A percentile compares a stretch with the other conserved stretches of the same genome.
Evolutionary conservation across 1,284 basidiomycete genomes (phyloP).

Genomic region (Trichosporon ovoides): DNA sequence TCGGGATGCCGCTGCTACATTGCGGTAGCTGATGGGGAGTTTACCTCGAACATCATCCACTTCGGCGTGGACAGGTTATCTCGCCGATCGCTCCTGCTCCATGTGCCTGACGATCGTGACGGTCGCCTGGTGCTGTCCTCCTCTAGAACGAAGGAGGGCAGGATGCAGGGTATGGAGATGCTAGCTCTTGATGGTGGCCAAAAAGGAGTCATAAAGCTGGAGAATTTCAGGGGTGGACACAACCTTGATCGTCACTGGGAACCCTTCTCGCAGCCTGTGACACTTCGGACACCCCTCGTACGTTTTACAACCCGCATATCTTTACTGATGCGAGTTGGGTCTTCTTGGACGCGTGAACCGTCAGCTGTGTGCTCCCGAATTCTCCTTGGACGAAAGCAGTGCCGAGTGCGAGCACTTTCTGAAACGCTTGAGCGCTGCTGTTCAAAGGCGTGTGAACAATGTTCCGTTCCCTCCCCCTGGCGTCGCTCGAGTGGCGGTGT

Average conservation of each 20-base stretch:
- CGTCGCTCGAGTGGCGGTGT: slow-evolving; percentile 65
- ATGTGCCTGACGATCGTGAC: slow-evolving; percentile 9
- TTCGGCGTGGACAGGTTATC: slow-evolving; percentile 88
- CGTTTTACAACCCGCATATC: no score
- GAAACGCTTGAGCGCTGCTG: slow-evolving; percentile 41
- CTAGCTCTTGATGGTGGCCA: slow-evolving; percentile 35
- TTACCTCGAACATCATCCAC: slow-evolving; percentile 53
- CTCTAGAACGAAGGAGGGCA: slow-evolving; percentile 19
- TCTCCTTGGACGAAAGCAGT: neutral
- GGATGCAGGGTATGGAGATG: slow-evolving; percentile 24
- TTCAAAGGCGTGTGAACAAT: slow-evolving; percentile 49
- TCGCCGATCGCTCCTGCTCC: slow-evolving; percentile 74
- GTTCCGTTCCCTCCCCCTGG: slow-evolving; percentile 41
- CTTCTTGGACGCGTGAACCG: no score
- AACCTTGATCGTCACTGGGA: no score
- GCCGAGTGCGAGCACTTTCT: neutral
- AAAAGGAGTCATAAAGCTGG: slow-evolving; percentile 26
- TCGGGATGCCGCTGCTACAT: slow-evolving; percentile 53
- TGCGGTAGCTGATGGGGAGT: slow-evolving; percentile 47
- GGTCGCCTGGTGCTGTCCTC: slow-evolving; percentile 31
- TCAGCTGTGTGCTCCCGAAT: neutral
- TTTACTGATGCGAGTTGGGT: no score
- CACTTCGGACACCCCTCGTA: no score
- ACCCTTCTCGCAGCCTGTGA: no score
- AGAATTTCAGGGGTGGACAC: neutral